Evolutionary conservation across 2,329 filamentous ascomycete genomes (phyloP), one percentile per base, ranked within the genome.

Genomic region (Fusarium sp.): DNA sequence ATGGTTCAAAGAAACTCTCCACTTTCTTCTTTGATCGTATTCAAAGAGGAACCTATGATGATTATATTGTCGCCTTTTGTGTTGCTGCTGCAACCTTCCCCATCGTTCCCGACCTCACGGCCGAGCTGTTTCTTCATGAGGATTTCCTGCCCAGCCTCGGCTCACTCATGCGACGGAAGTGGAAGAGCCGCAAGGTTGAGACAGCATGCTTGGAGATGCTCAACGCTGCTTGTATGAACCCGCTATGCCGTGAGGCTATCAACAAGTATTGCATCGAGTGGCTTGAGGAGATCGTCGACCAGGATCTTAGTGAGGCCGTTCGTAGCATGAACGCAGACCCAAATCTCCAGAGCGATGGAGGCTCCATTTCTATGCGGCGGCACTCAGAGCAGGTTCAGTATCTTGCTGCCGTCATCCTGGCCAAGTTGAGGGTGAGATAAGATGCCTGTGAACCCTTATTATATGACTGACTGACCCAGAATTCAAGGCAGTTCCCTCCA

Each of bases 21-120:
- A 85, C 86, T 7, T 95, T 96, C 76, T 91, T 97, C 76, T 89
- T 89, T 53, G 83, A 87, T 17, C 88, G 90, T 52, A 84, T 97
- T 17, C 81, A 86, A 69, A 89, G 90, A 66, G 90, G 90, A 51
- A 95, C 91, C 23, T 92, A 94, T 67, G 94, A 97, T 73, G 93
- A 97, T 78, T 88, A 96, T 69, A 93, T 97, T 54, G 85, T 96
- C 48, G 94, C 94, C 8, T 98, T 97, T 77, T 98, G 94, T 52
- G 94, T 94, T n/a, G 93, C 94, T 8, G 89, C 94, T 3, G 88
- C 90, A 21, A 88, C 96, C 11, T 99, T 99, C 76, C 94, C 96
- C 3, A 87, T 99, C 51, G 88, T 92, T 4, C 91, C 93, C 5
- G 87, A 90, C 55, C 86, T 92, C 41, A 92, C 90, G 3, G 85